Base-by-base conservation (phyloP, 2,329 filamentous ascomycete species). In the Aspergillus amoenus region DNA sequence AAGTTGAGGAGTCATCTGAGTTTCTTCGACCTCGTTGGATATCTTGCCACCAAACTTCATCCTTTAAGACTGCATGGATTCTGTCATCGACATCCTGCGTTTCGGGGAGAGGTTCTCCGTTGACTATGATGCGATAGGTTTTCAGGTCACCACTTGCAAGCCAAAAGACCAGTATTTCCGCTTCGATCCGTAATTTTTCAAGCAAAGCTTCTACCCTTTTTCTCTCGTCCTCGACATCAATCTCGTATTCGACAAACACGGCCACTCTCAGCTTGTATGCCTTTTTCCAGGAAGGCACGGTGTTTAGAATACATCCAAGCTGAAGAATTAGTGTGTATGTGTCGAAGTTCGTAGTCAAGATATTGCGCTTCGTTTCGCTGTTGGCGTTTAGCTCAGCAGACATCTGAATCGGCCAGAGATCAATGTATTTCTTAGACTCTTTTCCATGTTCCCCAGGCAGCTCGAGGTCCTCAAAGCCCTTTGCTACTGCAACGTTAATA, bases 381-480 rank as follows among this genome's bases (percentile, higher is more conserved):
- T 88, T 86, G 1, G 88, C 80, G 0, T 85, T 84, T 34, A 94
- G 84, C 66, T 93, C 90, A 1, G 91, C 91, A 5, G 91, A 93
- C 90, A 96, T 96, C 64, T 96, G 92, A 52, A 96, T 94, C 0
- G 91, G 91, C 91, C 91, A 96, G 4, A 96, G 77, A 67, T 96
- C 91, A 60, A 96, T 90, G 67, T 88, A 93, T 66, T 86, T 90
- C 69, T 93, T 93, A 4, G 78, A 79, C 52, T 87, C 84, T 17
- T 71, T 68, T 4, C 81, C 81, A 40, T 85, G 79, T 1, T 79
- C 72, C 18, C 83, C 80, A 0, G 91, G 91, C 0, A 91, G 83
- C 67, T 94, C 89, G 2, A 96, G 78, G 1, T 84, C 76, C 52
- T 91, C 85, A 62, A 95, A 96, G 0, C 90, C 91, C 68, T 90